Base-by-base conservation (phyloP, 139 green algal genomes). In the Auxenochlorella pyrenoidosa region DNA sequence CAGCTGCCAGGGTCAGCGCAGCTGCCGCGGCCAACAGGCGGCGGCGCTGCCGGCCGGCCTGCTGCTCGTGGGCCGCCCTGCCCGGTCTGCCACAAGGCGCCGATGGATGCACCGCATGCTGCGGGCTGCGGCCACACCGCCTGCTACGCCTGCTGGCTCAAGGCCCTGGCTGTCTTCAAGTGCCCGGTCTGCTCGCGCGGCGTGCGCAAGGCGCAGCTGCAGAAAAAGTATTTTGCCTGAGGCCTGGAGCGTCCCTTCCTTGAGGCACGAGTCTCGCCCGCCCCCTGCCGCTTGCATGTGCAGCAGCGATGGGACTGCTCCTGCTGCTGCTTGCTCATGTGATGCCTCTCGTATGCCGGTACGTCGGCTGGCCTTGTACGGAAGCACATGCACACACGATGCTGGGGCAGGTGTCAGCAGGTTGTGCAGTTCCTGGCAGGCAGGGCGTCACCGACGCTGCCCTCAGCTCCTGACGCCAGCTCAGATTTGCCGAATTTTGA, bases 91-190 rank as follows among this genome's bases (percentile, higher is more conserved):
- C 68, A 70, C 54, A 90, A 88, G 40, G 38, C 51, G 13, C 91
- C 93, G 1, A 94, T 94, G 86, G 68, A 87, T 22, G 58, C 87
- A 24, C 82, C 94, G 6, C 88, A 95, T 77, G 82, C 91, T 86
- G 88, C 89, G 13, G 83, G 80, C 2, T 97, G 94, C 68, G 92
- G 91, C 22, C 89, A 95, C 79, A 34, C 91, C 54, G 94, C 87
- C 10, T 97, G 94, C 89, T 95, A 94, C 71, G 79, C 75, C 59
- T 97, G 94, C 88, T 96, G 94, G 94, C 28, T 89, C 21, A 75
- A 85, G 79, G 82, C 92, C 58, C 86, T 96, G 75, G 86, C 87
- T 5, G 43, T 81, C 18, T 81, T 91, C 44, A 80, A 85, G 72
- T 96, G 94, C 88, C 88, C 89, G 0, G 87, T 63, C n/a, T 94